A percentile compares a stretch with the other conserved stretches of the same genome.
Conservation (phyloP, 345 rosid genomes). For the Excoecaria cochinchinensis region DNA sequence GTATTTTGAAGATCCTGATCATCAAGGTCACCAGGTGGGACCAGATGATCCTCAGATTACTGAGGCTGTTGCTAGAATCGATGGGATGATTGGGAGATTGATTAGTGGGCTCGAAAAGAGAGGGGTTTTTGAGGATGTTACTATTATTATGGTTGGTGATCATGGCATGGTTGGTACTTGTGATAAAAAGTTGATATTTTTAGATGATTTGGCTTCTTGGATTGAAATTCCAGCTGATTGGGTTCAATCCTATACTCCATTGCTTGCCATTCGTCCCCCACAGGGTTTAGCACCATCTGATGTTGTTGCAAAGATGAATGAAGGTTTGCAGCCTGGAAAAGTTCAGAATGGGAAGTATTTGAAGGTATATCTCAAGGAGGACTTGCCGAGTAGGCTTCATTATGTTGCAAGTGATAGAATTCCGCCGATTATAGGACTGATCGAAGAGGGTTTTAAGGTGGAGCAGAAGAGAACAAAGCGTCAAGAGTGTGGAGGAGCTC, state of each 20-base stretch:
- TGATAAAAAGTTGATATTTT: conserved; percentile 65
- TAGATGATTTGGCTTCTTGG: conserved; percentile 81
- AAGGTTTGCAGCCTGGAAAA: conserved; percentile 64
- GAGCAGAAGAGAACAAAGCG: conserved; percentile 52
- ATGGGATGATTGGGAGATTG: conserved; percentile 71
- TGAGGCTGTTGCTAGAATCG: conserved; percentile 71
- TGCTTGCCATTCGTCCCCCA: conserved; percentile 79
- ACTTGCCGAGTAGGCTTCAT: conserved; percentile 78
- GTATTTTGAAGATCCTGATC: conserved; percentile 97
- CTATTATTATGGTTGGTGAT: conserved; percentile 84
- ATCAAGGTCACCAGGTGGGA: conserved; percentile 90
- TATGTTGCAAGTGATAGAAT: conserved; percentile 64
- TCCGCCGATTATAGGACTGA: conserved; percentile 71
- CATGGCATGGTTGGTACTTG: conserved; percentile 98
- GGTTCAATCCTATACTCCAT: conserved; percentile 70
- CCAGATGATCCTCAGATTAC: conserved; percentile 85
- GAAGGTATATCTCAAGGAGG: conserved; percentile 79
- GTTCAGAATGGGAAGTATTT: conserved; percentile 71
- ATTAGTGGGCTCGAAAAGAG: conserved; percentile 71
- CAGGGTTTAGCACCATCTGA: conserved; percentile 37
- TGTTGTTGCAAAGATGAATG: conserved; percentile 80
- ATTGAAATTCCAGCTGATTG: conserved; percentile 58
- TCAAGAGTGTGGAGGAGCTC: conserved; percentile 88
- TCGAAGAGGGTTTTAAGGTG: conserved; percentile 78
- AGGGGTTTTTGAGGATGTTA: conserved; percentile 87